These are phyloP conservation scores for Pleurotus ostreatus DNA, from an alignment of 768 basidiomycete species.

Conservation along the genomic window DNA sequence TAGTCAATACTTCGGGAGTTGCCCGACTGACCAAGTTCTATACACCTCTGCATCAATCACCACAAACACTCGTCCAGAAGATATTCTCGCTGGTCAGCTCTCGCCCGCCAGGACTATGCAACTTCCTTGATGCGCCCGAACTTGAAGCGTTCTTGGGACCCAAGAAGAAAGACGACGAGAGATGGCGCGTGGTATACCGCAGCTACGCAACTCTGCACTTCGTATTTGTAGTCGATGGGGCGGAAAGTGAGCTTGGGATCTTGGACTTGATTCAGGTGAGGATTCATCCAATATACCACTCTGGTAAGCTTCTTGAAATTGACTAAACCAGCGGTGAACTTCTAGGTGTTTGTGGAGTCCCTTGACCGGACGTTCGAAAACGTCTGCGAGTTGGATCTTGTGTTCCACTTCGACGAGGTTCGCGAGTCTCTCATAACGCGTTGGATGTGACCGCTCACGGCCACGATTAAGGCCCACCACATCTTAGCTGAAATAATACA, in stretches of 20 bases:
- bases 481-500: constrained; percentile 96
- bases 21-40: constrained; percentile 87
- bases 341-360: constrained; percentile 93
- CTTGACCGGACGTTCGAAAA: constrained; percentile 96
- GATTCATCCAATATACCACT: not conserved
- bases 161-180: constrained; percentile 49
- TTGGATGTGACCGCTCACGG: not conserved
- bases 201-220: constrained; percentile 97
- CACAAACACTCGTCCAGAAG: constrained; percentile 73
- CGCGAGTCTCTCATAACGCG: constrained; percentile 12
- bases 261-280: constrained; percentile 93
- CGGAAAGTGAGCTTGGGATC: constrained; percentile 95
- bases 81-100: constrained; percentile 87
- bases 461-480: constrained; percentile 70
- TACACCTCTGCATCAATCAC: constrained; percentile 66
- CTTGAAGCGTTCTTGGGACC: constrained; percentile 70
- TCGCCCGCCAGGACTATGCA: constrained; percentile 82
- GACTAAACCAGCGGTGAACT: not conserved
- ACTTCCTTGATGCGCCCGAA: constrained; percentile 93
- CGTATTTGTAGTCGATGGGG: constrained; percentile 93
- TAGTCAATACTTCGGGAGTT: constrained; percentile 92
- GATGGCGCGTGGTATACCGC: constrained; percentile 87
- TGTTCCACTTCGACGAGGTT: constrained; percentile 98
- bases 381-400: constrained; percentile 96
- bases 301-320: not conserved